Evolutionary conservation across 1,284 basidiomycete species (phyloP), one percentile per base, ranked within the genome.

Genomic region (Ganoderma multipileum): DNA sequence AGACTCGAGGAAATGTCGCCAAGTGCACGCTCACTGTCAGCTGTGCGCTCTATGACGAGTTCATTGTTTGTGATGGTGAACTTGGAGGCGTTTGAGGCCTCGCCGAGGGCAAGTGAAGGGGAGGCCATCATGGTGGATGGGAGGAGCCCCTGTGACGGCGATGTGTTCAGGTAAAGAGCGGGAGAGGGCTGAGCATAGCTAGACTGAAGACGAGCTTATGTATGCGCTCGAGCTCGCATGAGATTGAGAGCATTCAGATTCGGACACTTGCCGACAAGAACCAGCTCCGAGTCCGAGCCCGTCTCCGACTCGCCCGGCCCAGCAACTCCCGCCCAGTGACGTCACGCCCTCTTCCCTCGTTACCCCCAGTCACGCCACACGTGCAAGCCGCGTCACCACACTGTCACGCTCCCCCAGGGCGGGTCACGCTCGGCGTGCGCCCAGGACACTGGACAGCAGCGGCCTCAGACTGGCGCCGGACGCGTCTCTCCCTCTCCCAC

Each of bases 41-140:
- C 77, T 65, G 70, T 65, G 28, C 77, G 73, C 41, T 77, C 74
- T 44, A 84, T 74, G 63, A 69, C 70, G 66, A 84, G 76, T 1
- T 74, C 73, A 26, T 71, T 69, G 62, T 78, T 74, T 5, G 76
- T 76, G 63, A 80, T 77, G 38, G 73, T 71, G 73, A 82, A 78
- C 28, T 66, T 72, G 60, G 75, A 71, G 9, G 69, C 59, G 47
- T 67, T 72, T 39, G 58, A 66, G 57, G 71, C 67, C 5, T 67
- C 41, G 50, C 73, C 70, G 64, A 76, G 69, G 54, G 72, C 66
- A 65, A 78, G 74, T 38, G 74, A 67, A 52, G 33, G 61, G 23
- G 64, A 64, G 47, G 65, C 3, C 72, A 73, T 3, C 70, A 73
- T 28, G 28, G 60, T 12, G 52, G 61, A 23, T 44, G 42, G 26